A percentile compares a stretch with the other conserved stretches of the same genome.
These are phyloP conservation scores for Inga leiocalycina DNA, from an alignment of 306 rosid species.

Conservation along the genomic window DNA sequence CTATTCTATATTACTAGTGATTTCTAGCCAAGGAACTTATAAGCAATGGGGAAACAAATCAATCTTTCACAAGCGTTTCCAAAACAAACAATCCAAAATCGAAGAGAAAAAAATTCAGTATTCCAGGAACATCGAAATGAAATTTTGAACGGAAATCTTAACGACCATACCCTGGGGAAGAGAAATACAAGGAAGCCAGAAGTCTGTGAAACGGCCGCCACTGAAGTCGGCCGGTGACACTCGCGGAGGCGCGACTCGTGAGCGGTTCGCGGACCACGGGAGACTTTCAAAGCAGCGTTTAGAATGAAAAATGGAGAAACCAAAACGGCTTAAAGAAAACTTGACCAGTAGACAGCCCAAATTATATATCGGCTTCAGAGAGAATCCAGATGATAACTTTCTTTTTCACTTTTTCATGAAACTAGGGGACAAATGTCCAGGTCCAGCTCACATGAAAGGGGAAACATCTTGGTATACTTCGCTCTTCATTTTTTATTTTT, in stretches of 20 bases:
- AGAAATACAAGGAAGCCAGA: not conserved
- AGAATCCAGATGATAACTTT: no score
- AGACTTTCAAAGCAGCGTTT: not conserved
- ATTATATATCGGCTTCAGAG: not conserved
- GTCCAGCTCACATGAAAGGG: not conserved
- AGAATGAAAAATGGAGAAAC: not conserved
- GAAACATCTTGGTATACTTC: no score
- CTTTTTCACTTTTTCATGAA: no score
- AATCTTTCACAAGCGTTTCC: not conserved
- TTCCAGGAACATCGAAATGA: not conserved
- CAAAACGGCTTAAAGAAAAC: not conserved
- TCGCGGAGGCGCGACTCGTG: not conserved
- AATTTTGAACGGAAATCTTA: not conserved
- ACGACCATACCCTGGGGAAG: not conserved
- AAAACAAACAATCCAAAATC: not conserved
- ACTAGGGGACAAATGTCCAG: not conserved
- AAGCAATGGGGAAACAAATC: not conserved
- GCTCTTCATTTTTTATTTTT: no score
- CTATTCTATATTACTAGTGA: not conserved
- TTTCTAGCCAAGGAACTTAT: not conserved
- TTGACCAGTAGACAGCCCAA: not conserved
- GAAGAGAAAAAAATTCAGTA: not conserved
- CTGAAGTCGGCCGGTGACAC: not conserved
- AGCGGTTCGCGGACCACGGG: not conserved
- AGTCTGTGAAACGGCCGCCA: not conserved